Conservation (phyloP, 805 yeast species). For the Saccharomycopsis sp. region DNA sequence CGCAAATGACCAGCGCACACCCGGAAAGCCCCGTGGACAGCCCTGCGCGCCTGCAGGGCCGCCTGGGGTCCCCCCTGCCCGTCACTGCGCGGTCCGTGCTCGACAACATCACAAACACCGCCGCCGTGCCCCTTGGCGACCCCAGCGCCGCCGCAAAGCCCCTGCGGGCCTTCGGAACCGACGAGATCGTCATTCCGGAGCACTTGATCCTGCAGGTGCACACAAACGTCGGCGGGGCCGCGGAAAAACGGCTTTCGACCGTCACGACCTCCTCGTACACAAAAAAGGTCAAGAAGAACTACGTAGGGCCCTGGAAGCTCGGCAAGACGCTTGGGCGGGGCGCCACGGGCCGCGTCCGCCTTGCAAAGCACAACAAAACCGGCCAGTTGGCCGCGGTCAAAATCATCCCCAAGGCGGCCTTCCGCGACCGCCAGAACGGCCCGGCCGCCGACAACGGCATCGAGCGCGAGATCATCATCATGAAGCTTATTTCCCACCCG, state of each 20-base stretch:
- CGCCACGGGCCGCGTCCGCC: slow-evolving; percentile 90
- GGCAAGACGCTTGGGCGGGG: slow-evolving; percentile 95
- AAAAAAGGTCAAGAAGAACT: slow-evolving; percentile 20
- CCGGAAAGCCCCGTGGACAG: too few relatives aligned
- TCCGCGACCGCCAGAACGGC: slow-evolving; percentile 26
- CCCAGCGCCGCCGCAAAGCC: background rate
- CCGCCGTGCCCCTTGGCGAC: slow-evolving; percentile 1
- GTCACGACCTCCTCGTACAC: slow-evolving; percentile 19
- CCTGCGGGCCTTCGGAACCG: background rate
- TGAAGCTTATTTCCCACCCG: slow-evolving; percentile 74
- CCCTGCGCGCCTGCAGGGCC: too few relatives aligned
- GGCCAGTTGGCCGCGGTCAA: slow-evolving; percentile 94
- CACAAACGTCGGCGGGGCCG: slow-evolving; percentile 4
- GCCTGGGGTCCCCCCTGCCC: too few relatives aligned
- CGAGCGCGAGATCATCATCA: slow-evolving; percentile 77
- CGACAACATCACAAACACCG: background rate
- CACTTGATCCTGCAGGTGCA: slow-evolving; percentile 17
- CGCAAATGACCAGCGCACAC: too few relatives aligned
- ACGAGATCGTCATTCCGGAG: slow-evolving; percentile 18
- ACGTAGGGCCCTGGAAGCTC: slow-evolving; percentile 90
- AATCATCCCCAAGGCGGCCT: slow-evolving; percentile 80
- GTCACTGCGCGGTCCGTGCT: background rate
- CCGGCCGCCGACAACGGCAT: slow-evolving; percentile 54
- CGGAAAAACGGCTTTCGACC: slow-evolving; percentile 15
- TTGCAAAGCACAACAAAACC: slow-evolving; percentile 79